phyloP scores from a whole-genome alignment of 306 rosid genomes.

The Cicer cuneatum region DNA sequence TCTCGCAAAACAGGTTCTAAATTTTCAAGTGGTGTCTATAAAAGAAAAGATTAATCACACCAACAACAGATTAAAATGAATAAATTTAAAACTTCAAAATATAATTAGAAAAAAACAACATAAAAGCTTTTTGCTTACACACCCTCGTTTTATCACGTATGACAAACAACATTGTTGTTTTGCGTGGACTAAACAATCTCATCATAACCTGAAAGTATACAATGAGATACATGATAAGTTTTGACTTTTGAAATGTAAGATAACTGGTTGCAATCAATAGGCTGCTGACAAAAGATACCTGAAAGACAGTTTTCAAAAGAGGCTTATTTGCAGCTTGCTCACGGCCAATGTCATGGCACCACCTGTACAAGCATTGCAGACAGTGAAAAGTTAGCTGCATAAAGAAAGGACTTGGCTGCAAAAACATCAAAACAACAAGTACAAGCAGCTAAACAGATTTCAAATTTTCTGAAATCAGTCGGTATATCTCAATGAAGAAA shows the following conservation, averaged over 20 bases:
- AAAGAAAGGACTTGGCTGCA: conserved; percentile 25
- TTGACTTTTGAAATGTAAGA: background rate
- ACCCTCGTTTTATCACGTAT: conserved; percentile 99
- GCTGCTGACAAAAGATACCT: conserved; percentile 56
- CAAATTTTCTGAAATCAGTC: conserved; percentile 10
- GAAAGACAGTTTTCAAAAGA: conserved; percentile 94
- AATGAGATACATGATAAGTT: conserved; percentile 29
- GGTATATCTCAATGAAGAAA: background rate
- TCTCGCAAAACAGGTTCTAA: conserved; percentile 97
- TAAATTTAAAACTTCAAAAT: background rate
- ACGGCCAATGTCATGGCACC: conserved; percentile 99
- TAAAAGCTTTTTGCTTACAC: conserved; percentile 38
- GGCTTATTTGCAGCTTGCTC: conserved; percentile 99
- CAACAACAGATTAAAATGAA: conserved; percentile 29
- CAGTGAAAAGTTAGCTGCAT: conserved; percentile 30
- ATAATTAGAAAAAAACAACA: conserved; percentile 18
- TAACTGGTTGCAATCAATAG: conserved; percentile 21
- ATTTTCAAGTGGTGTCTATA: conserved; percentile 93
- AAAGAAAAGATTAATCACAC: conserved; percentile 42
- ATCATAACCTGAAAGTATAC: conserved; percentile 87
- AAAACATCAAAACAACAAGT: conserved; percentile 34
- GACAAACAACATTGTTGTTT: conserved; percentile 93
- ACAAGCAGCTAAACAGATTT: conserved; percentile 22
- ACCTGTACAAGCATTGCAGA: conserved; percentile 61
- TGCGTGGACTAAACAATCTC: conserved; percentile 98